Conservation (phyloP, 805 yeast genomes). For the Novakomyces olei region DNA sequence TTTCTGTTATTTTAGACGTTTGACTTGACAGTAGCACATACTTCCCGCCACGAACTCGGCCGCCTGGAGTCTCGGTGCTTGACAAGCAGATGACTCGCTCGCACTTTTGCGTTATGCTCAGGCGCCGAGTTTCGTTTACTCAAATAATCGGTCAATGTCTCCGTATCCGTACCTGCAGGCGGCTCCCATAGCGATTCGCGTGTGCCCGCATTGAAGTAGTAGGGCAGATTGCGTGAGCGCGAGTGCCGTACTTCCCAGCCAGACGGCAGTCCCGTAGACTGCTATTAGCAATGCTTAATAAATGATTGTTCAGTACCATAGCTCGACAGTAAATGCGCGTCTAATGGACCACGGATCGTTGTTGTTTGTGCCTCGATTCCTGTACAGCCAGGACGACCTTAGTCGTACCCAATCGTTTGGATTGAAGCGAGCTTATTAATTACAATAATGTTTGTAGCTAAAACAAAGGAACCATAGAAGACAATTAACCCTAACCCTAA, state of each 20-base stretch:
- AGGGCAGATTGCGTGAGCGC: constrained; percentile 62
- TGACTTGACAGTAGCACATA: no score
- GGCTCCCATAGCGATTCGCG: constrained; percentile 75
- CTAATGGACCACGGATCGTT: neutral
- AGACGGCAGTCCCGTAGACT: constrained; percentile 52
- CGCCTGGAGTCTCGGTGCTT: constrained; percentile 70
- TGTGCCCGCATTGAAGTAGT: constrained; percentile 49
- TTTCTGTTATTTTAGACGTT: no score
- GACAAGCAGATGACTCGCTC: constrained; percentile 61
- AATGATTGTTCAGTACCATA: neutral
- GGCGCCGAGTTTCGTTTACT: constrained; percentile 12
- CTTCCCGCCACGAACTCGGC: constrained; percentile 78
- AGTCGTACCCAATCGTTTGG: neutral
- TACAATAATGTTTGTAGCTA: neutral
- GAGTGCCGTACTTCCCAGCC: constrained; percentile 70
- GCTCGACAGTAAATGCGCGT: neutral
- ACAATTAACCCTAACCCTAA: neutral
- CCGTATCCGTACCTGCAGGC: constrained; percentile 59
- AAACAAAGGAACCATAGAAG: neutral
- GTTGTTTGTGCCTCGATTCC: neutral
- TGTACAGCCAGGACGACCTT: neutral
- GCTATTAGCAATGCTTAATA: neutral
- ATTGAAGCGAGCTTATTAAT: neutral
- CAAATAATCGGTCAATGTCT: constrained; percentile 34
- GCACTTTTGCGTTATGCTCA: constrained; percentile 41